Base-by-base conservation (phyloP, 345 rosid species). In the Syzygium jambos region DNA sequence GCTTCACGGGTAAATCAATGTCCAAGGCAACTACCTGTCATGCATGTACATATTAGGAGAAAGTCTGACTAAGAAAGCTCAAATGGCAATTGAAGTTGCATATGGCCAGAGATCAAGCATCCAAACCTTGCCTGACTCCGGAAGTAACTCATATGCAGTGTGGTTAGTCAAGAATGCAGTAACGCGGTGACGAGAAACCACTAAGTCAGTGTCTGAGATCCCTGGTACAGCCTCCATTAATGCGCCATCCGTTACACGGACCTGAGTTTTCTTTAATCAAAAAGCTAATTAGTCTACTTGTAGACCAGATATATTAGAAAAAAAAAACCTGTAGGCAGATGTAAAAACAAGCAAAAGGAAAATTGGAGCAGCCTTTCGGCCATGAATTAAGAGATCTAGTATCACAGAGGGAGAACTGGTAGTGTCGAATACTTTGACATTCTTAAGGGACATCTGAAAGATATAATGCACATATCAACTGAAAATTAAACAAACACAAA, bases 71-170 rank as follows among this genome's bases (percentile, higher is more conserved):
- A 27, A 51, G 25, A 61, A 54, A 46, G 52, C n/a, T 30, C 86
- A 53, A 78, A 59, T 38, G 54, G 61, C 15, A 86, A 85, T 56
- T 51, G 73, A 82, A 59, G 85, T 30, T 30, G 41, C 73, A 46
- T 55, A 52, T 52, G 51, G 85, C 46, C 10, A 15, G 83, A 77
- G 89, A 91, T 86, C 78, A 91, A 85, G 88, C 73, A 91, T 87
- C 88, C 98, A 93, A 89, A 98, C 99, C 99, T 98, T 98, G 94
- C 98, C 97, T 43, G 99, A 98, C 93, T 95, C 96, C 16, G 99
- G 99, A 91, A 98, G 96, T 88, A 98, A 93, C 93, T 98, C 99
- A 56, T 96, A 96, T 82, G 97, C 98, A 84, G 95, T 96, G 82
- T 95, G 97, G 21, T 93, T 87, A 78, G 95, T 94, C 92, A 98